phyloP scores from a whole-genome alignment of 2,329 filamentous ascomycete genomes.

The Thielaviopsis euricoi region DNA sequence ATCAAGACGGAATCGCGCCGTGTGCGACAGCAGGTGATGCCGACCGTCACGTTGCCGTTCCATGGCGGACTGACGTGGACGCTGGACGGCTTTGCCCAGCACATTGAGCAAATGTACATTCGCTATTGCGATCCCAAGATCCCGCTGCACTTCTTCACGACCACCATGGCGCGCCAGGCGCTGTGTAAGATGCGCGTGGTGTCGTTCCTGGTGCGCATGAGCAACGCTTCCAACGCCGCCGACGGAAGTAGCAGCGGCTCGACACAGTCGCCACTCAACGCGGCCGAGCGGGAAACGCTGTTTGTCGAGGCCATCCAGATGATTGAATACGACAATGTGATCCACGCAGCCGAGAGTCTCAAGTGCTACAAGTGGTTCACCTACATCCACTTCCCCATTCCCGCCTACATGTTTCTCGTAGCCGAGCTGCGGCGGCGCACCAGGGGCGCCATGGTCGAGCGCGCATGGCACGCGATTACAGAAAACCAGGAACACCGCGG shows the following conservation, averaged over 20 bases:
- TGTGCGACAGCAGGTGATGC: slow-evolving; percentile 15
- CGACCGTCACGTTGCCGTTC: slow-evolving; percentile 30
- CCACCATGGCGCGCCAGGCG: slow-evolving; percentile 38
- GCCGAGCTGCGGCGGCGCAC: slow-evolving; percentile 36
- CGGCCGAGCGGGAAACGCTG: slow-evolving; percentile 33
- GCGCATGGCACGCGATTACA: slow-evolving; percentile 40
- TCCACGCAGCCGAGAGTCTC: slow-evolving; percentile 34
- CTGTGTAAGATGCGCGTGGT: slow-evolving; percentile 41
- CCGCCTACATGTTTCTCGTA: slow-evolving; percentile 43
- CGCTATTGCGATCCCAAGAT: slow-evolving; percentile 40
- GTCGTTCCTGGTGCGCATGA: slow-evolving; percentile 34
- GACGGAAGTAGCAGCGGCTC: background rate
- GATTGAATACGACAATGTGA: slow-evolving; percentile 41
- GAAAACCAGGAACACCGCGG: slow-evolving; percentile 37
- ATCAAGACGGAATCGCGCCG: background rate
- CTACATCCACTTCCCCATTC: slow-evolving; percentile 41
- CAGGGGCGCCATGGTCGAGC: slow-evolving; percentile 38
- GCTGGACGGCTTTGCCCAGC: slow-evolving; percentile 34
- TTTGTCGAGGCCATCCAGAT: slow-evolving; percentile 39
- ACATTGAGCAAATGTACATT: slow-evolving; percentile 40
- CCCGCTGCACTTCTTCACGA: slow-evolving; percentile 40
- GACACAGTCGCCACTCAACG: slow-evolving; percentile 21
- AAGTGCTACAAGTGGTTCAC: slow-evolving; percentile 42
- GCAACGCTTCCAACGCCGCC: slow-evolving; percentile 7
- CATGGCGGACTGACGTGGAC: slow-evolving; percentile 32